These are phyloP conservation scores for Drechslerella stenobrocha DNA, from an alignment of 2,329 filamentous ascomycete species.

Conservation along the genomic window DNA sequence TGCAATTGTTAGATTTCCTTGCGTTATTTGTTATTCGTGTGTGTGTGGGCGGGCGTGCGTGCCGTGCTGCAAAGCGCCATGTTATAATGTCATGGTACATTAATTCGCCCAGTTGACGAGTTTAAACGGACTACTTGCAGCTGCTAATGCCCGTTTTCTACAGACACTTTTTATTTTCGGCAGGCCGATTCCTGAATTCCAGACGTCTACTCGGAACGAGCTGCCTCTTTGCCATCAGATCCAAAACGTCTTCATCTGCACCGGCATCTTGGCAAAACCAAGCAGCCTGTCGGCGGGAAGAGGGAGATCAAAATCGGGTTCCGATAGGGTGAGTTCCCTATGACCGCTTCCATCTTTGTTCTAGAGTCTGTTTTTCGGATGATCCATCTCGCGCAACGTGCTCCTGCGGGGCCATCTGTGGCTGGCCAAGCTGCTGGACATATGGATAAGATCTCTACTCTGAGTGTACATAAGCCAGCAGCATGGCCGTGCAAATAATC, in stretches of 20 bases:
- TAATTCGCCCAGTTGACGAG: background rate
- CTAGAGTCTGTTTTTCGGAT: background rate
- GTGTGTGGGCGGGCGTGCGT: too few relatives aligned
- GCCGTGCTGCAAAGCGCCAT: background rate
- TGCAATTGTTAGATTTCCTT: background rate
- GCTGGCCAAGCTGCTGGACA: background rate
- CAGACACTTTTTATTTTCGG: slow-evolving; percentile 20
- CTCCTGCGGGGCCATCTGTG: background rate
- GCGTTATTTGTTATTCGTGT: background rate
- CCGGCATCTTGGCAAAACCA: slow-evolving; percentile 22
- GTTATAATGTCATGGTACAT: slow-evolving; percentile 16
- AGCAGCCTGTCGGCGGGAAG: background rate
- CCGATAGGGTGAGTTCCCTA: slow-evolving; percentile 3
- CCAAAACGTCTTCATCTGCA: background rate
- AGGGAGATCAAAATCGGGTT: background rate
- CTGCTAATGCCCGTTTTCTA: slow-evolving; percentile 26
- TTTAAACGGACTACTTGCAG: slow-evolving; percentile 10
- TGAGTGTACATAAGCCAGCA: background rate
- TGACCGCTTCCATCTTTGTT: background rate
- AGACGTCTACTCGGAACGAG: slow-evolving; percentile 27
- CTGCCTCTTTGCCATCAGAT: slow-evolving; percentile 18
- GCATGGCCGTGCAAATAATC: background rate
- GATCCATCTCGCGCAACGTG: too few relatives aligned
- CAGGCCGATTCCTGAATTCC: slow-evolving; percentile 13
- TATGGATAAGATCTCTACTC: background rate